Evolutionary conservation across 2,329 filamentous ascomycete genomes (phyloP).

Genomic region (Verticillium nonalfalfae): DNA sequence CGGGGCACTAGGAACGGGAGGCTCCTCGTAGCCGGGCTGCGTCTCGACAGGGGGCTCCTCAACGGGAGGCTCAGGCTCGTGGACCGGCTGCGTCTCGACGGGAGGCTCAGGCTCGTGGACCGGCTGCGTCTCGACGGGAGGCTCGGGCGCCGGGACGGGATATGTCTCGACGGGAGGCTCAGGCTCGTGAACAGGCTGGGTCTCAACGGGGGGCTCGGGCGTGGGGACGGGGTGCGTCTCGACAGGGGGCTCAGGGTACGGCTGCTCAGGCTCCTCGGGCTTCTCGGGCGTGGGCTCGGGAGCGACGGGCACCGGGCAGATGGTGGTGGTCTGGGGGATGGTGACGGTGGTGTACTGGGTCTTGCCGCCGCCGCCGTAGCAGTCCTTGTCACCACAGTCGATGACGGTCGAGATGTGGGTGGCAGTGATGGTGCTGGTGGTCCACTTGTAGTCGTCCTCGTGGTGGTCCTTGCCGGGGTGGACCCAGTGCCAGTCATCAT

Average conservation of each 20-base stretch:
- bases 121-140: background rate
- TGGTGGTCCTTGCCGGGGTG: constrained; percentile 18
- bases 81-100: background rate
- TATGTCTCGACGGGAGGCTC: background rate
- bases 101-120: background rate
- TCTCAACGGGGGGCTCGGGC: constrained; percentile 2
- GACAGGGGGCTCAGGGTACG: background rate
- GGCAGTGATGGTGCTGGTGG: constrained; percentile 33
- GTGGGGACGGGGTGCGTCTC: background rate
- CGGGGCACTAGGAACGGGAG: background rate
- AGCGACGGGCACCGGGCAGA: constrained; percentile 33
- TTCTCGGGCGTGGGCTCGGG: constrained; percentile 22
- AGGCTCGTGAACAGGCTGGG: background rate
- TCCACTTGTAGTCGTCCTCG: constrained; percentile 24
- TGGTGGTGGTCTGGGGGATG: constrained; percentile 31
- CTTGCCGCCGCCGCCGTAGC: constrained; percentile 29
- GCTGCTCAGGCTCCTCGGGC: background rate
- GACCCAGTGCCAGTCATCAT: constrained; percentile 28
- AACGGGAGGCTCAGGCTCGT: background rate
- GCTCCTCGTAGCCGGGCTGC: background rate
- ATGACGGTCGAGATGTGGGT: constrained; percentile 31
- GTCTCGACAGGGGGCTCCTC: background rate
- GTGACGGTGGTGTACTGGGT: constrained; percentile 27
- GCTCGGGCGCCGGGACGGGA: background rate
- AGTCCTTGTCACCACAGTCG: constrained; percentile 27